Evolutionary conservation across 2,329 filamentous ascomycete species (phyloP).

Genomic region (Sarocladiaceae sp.): DNA sequence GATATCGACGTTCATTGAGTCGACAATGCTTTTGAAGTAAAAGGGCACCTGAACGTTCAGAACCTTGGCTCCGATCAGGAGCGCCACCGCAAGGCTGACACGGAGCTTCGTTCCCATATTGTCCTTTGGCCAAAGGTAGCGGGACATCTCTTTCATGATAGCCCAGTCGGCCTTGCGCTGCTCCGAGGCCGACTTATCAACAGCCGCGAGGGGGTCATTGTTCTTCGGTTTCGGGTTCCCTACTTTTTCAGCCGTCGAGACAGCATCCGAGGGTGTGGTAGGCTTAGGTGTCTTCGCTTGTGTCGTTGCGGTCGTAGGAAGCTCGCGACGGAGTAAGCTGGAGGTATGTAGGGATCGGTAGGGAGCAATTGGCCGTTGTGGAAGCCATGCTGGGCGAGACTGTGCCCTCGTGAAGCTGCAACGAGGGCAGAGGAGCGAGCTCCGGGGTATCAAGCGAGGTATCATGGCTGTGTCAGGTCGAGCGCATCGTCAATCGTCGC

Average conservation of each 20-base stretch:
- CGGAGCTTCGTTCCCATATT: constrained; percentile 66
- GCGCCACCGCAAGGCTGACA: constrained; percentile 73
- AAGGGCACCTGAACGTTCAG: constrained; percentile 98
- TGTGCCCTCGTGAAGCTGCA: constrained; percentile 20
- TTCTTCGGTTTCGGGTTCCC: constrained; percentile 16
- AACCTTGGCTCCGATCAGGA: constrained; percentile 86
- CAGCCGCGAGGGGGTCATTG: constrained; percentile 25
- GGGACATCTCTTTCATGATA: constrained; percentile 96
- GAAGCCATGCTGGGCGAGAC: constrained; percentile 22
- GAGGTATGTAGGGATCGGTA: constrained; percentile 25
- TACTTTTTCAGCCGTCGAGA: constrained; percentile 1
- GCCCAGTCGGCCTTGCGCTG: constrained; percentile 97
- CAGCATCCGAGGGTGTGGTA: constrained; percentile 13
- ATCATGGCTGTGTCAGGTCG: constrained; percentile 24
- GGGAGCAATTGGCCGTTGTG: constrained; percentile 18
- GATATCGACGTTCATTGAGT: constrained; percentile 95
- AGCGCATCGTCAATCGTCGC: constrained; percentile 1
- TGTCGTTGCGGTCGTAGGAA: constrained; percentile 13
- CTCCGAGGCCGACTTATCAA: constrained; percentile 60
- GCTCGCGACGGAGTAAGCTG: constrained; percentile 21
- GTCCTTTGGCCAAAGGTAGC: constrained; percentile 93
- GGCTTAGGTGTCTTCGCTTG: constrained; percentile 12
- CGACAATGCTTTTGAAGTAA: constrained; percentile 97
- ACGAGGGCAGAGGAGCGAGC: constrained; percentile 25
- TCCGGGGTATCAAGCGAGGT: constrained; percentile 27